Evolutionary conservation across 2,329 filamentous ascomycete genomes (phyloP), one percentile per base, ranked within the genome.

Genomic region (Zasmidium cellare): DNA sequence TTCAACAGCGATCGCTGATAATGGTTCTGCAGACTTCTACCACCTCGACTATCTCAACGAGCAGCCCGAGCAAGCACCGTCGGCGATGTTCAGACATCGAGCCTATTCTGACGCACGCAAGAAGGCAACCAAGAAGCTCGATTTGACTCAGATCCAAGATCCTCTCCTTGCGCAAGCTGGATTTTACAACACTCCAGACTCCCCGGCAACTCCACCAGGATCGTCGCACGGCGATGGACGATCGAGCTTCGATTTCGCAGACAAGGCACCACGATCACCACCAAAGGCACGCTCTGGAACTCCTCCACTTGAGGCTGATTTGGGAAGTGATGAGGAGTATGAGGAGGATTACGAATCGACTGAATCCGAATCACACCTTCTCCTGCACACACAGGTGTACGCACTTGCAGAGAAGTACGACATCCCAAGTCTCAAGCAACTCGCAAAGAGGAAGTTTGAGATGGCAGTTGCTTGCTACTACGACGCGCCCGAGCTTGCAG

Each of bases 401-500:
- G 77, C 78, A 31, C 73, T 81, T 22, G 79, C 77, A 9, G 79
- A 81, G 66, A 81, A 81, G 71, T 81, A 80, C 66, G 78, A 77
- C 60, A 79, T 81, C 51, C 68, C 74, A 23, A 74, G 76, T 28
- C 69, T 81, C 44, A 81, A 81, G 67, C 65, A 71, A 9, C 71
- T 81, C 24, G 75, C 79, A 38, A 72, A 71, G 56, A 71, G 67
- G 49, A 81, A 81, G 63, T 81, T 80, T 63, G 74, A 77, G 44
- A 70, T 75, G 57, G 75, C 79, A 48, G 68, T 79, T 53, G 73
- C 76, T 19, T 72, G 73, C 62, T 76, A 79, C 61, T 74, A 76
- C 64, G 70, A 73, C 56, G 76, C 75, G 55, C 67, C 74, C 6
- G 79, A 81, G 54, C 72, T 81, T 35, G 74, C 79, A 51, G 76